Evolutionary conservation across 2,329 filamentous ascomycete genomes (phyloP), one percentile per base, ranked within the genome.

Genomic region (Fusarium pilosicola): DNA sequence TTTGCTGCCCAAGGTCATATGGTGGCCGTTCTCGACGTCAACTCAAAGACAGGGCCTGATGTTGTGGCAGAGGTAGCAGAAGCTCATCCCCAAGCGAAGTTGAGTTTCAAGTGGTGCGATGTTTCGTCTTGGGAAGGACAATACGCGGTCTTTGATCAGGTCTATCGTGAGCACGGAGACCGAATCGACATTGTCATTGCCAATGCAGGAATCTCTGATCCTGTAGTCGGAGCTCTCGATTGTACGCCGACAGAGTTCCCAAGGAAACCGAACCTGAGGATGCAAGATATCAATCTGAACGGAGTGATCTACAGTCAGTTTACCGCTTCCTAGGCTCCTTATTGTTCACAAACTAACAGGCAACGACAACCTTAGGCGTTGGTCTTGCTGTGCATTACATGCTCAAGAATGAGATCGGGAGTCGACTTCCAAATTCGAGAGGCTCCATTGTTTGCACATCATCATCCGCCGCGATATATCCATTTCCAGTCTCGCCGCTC

Each of bases 371-470:
- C 5, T 2, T 12, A 62, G 60, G 54, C 5, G 61, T 61, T 22
- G 34, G 61, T 0, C 61, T 63, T 5, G 55, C 61, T 0, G 55
- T 63, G 5, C 61, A 63, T 10, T 63, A 63, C 3, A 63, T 63
- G 55, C 55, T 63, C 7, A 61, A 48, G 20, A 63, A 63, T 1
- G 55, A 63, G 9, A 20, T 63, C 9, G 61, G 61, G 0, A 36
- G 61, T 1, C 42, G 34, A 2, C 61, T 63, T 1, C 20, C 34
- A 11, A n/a, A 18, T 3, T 63, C 61, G 0, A 41, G 61, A n/a
- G 61, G 61, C 7, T 63, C 61, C 1, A 61, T 63, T 7, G 42
- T 63, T 10, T 63, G 61, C 15, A 63, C 61, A 41, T 63, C 61
- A 6, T 63, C 61, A 11, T 48, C 61, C 2, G 61, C 61, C 0